Conservation (phyloP, 73 alveolate genomes). For the Effrenium voratum region DNA sequence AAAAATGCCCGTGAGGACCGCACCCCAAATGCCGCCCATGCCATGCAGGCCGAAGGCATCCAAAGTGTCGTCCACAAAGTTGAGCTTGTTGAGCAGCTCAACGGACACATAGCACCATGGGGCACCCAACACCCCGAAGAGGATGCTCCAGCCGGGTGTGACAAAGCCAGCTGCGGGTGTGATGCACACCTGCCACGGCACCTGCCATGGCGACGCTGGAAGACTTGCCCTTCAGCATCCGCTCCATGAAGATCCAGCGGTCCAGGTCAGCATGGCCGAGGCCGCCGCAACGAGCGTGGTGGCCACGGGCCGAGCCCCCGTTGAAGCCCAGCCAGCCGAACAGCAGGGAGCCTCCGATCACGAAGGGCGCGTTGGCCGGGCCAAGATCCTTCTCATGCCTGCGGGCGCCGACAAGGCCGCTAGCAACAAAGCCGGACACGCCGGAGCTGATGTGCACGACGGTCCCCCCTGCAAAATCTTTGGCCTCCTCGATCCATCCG, state of each 20-base stretch:
- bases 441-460: conserved; percentile 64
- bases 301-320: conserved; percentile 75
- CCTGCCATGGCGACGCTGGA: conserved; percentile 49
- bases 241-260: conserved; percentile 48
- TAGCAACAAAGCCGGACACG: conserved; percentile 57
- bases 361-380: conserved; percentile 69
- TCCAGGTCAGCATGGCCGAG: conserved; percentile 67
- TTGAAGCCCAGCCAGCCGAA: conserved; percentile 75
- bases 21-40: conserved; percentile 64
- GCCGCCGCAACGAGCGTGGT: conserved; percentile 57
- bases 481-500: conserved; percentile 7
- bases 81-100: conserved; percentile 5
- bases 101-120: conserved; percentile 58
- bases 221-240: conserved; percentile 49
- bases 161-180: conserved; percentile 76
- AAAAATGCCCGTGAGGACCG: conserved; percentile 54
- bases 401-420: conserved; percentile 35
- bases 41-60: conserved; percentile 73
- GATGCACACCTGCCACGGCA: conserved; percentile 84
- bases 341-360: conserved; percentile 64
- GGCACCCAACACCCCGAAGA: conserved; percentile 53
- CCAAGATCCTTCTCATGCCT: conserved; percentile 51
- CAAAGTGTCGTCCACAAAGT: conserved; percentile 30
- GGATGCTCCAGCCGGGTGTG: conserved; percentile 81
- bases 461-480: not conserved